phyloP scores from a whole-genome alignment of 176 grass and related monocot species.

The Aegilops sharonensis region DNA sequence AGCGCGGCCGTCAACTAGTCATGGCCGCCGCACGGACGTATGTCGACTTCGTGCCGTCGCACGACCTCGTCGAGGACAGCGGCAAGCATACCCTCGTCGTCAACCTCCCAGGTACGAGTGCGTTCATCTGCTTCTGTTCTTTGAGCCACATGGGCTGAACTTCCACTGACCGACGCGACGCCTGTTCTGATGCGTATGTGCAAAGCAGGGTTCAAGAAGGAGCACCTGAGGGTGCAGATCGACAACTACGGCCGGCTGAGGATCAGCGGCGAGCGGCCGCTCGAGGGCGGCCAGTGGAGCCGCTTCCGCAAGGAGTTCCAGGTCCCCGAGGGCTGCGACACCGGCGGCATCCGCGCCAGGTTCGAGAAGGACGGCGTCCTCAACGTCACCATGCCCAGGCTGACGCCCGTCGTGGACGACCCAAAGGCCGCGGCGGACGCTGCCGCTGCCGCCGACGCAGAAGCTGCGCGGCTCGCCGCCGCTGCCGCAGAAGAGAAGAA shows the following conservation, averaged over 20 bases:
- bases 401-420: neutral
- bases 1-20: neutral
- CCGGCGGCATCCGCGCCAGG: slow-evolving; percentile 7
- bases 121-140: neutral
- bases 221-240: slow-evolving; percentile 38
- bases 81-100: slow-evolving; percentile 8
- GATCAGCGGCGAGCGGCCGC: slow-evolving; percentile 26
- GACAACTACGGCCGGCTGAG: slow-evolving; percentile 24
- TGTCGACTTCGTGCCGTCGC: slow-evolving; percentile 25
- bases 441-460: neutral
- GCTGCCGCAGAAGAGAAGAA: neutral
- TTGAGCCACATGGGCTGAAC: too few species aligned
- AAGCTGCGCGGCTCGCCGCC: neutral
- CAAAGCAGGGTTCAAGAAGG: slow-evolving; percentile 44
- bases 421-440: too few species aligned
- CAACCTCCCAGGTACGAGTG: slow-evolving; percentile 26
- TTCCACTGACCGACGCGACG: neutral
- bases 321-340: slow-evolving; percentile 32
- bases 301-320: slow-evolving; percentile 38
- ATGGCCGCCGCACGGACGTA: slow-evolving; percentile 15
- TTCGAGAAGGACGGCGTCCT: slow-evolving; percentile 32
- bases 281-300: slow-evolving; percentile 30
- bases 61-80: neutral
- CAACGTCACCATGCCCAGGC: slow-evolving; percentile 34
- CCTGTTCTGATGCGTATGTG: neutral